These are phyloP conservation scores for Fusarium sambucinum DNA, from an alignment of 2,329 filamentous ascomycete species.

Conservation along the genomic window DNA sequence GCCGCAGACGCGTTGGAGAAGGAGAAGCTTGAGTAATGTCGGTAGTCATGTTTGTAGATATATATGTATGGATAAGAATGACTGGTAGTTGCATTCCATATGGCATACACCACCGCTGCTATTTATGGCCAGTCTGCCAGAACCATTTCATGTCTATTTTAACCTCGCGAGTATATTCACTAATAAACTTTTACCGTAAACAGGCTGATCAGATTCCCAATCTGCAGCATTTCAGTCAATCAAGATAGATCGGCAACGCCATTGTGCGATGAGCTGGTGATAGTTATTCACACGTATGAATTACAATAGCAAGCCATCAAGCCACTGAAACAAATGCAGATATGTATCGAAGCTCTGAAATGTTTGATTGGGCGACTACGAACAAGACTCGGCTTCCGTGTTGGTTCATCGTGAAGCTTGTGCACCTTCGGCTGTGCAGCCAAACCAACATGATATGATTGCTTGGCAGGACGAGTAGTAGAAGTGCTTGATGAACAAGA, in stretches of 20 bases:
- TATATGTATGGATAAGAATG: background rate
- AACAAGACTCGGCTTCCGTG: background rate
- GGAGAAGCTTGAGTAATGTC: background rate
- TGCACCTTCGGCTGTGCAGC: conserved; percentile 18
- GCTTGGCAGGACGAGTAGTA: background rate
- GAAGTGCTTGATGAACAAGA: background rate
- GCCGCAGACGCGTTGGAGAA: background rate
- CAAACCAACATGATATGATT: background rate
- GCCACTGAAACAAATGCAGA: conserved; percentile 14
- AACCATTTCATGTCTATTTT: background rate
- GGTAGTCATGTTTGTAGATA: conserved; percentile 1
- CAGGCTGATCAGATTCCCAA: conserved; percentile 14
- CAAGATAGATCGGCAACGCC: conserved; percentile 9
- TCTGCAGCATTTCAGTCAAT: conserved; percentile 13
- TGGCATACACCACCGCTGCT: background rate
- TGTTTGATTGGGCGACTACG: background rate
- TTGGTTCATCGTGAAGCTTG: background rate
- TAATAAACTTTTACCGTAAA: background rate
- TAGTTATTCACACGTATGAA: conserved; percentile 3
- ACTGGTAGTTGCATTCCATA: background rate
- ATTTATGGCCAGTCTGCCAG: conserved; percentile 13
- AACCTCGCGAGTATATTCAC: background rate
- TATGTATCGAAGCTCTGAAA: background rate
- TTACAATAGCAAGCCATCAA: conserved; percentile 23
- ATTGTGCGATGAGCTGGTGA: conserved; percentile 26